Base-by-base conservation (phyloP, 768 basidiomycete species). In the Boletus insuetus region DNA sequence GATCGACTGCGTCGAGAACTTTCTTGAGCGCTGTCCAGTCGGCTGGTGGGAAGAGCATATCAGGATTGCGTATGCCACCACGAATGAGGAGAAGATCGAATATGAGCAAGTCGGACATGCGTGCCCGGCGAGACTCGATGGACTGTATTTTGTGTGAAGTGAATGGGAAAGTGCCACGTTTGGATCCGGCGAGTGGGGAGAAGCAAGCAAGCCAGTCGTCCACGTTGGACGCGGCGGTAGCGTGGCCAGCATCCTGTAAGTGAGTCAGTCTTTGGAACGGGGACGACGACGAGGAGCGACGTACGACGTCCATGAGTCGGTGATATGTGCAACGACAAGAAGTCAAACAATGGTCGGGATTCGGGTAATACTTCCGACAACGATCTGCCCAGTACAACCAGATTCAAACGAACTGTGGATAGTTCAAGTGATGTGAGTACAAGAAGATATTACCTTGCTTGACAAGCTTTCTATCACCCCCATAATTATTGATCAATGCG, bases 71-170 rank as follows among this genome's bases (percentile, higher is more conserved):
- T 47, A 91, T 75, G 7, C 85, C 82, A 22, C 88, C 89, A 14
- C 82, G 78, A 10, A 75, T 69, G 38, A 94, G 79, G 6, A 93
- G 78, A 20, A 87, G 80, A 67, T 92, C 89, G 58, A 89, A 88
- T 32, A 93, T 78, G 45, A 91, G 82, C 49, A 77, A 62, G 66
- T 87, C 86, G 29, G 78, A 75, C 73, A 91, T 75, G 37, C 71
- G 70, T 6, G 80, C 80, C 38, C 91, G 82, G 38, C 88, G 81
- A 41, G 77, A 71, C 60, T 83, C 80, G 50, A 91, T 87, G 69
- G 82, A 78, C 56, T 79, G 75, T 45, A 77, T 78, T 32, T 75
- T 73, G 39, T 78, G 75, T 17, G 74, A 71, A 56, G 76, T 75
- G 82, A 85, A 91, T 45, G 89, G 76, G 69, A 90, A 89, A 46